Evolutionary conservation across 1,284 basidiomycete genomes (phyloP), one percentile per base, ranked within the genome.

Genomic region (Fomes fomentarius): DNA sequence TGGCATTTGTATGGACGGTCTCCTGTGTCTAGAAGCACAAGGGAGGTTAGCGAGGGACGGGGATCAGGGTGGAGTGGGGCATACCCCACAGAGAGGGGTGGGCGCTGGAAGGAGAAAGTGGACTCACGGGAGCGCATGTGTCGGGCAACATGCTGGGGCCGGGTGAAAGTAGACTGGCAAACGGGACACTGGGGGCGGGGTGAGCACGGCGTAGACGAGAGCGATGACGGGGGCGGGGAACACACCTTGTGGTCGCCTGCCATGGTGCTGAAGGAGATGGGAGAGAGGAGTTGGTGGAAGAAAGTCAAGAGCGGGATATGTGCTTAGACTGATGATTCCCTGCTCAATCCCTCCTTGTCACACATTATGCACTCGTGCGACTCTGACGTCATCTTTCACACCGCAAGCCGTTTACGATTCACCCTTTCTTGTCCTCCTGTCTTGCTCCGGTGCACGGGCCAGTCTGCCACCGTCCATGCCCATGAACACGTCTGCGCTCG

Each of bases 1-100:
- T 89, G 87, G 69, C 93, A 95, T 65, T 91, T 92, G 77, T 95
- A 95, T 8, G 93, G 93, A 44, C 93, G 80, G 76, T 94, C 92
- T 58, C 93, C 93, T n/a, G 93, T 94, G 72, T 95, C 89, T 92
- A 69, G 54, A 39, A 55, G 61, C 49, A 60, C 49, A 56, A 58
- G 34, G 49, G 48, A 39, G 44, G 60, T 57, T 45, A 61, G 53
- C 46, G 47, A 47, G 54, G 40, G 47, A 6, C 45, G 58, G 52
- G 43, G 55, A 61, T 54, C 56, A 55, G 47, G 55, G 44, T 47
- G 56, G 52, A 49, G 58, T 49, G 52, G 54, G 47, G 47, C 37
- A 54, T 43, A 48, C 50, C 41, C 62, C 56, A 52, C 56, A 57
- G 51, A 52, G 40, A 45, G 37, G 49, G 41, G 50, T 39, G 52